Conservation (phyloP, 371 early-diverging fungal genomes). For the Syncephalastrum sp. region DNA sequence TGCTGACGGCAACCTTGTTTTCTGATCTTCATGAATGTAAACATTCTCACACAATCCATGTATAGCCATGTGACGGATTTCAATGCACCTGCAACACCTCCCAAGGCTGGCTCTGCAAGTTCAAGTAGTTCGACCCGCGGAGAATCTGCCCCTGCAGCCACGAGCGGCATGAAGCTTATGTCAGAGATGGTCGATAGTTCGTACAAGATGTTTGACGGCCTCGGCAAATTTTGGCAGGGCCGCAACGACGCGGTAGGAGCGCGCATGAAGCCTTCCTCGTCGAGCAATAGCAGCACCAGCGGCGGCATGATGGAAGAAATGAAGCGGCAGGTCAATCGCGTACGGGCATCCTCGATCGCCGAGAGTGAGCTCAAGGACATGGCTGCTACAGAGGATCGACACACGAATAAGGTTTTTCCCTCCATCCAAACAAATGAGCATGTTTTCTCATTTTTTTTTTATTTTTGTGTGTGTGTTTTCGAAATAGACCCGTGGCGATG, state of each 20-base stretch:
- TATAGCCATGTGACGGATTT: constrained; percentile 38
- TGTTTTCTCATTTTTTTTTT: background rate
- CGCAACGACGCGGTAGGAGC: constrained; percentile 1
- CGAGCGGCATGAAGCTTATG: constrained; percentile 35
- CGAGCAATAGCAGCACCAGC: constrained; percentile 8
- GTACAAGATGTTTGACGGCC: constrained; percentile 42
- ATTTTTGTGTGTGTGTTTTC: background rate
- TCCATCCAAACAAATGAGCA: background rate
- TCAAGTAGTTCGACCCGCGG: constrained; percentile 4
- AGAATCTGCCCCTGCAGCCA: constrained; percentile 2
- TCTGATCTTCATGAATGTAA: background rate
- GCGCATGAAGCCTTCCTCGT: constrained; percentile 6
- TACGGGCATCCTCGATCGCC: constrained; percentile 7
- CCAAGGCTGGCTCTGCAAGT: constrained; percentile 4
- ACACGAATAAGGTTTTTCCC: background rate
- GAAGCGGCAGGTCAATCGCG: constrained; percentile 9
- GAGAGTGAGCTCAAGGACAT: constrained; percentile 36
- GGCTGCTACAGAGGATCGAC: constrained; percentile 4
- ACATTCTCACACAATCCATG: no score
- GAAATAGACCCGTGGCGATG: constrained; percentile 9
- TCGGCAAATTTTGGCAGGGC: constrained; percentile 47
- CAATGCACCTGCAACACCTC: constrained; percentile 14
- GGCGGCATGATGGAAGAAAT: constrained; percentile 9
- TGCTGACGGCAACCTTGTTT: no score
- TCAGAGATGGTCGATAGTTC: constrained; percentile 48